A percentile compares a stretch with the other conserved stretches of the same genome.
Evolutionary conservation across 345 rosid genomes (phyloP).

Genomic region (Salix arbutifolia): DNA sequence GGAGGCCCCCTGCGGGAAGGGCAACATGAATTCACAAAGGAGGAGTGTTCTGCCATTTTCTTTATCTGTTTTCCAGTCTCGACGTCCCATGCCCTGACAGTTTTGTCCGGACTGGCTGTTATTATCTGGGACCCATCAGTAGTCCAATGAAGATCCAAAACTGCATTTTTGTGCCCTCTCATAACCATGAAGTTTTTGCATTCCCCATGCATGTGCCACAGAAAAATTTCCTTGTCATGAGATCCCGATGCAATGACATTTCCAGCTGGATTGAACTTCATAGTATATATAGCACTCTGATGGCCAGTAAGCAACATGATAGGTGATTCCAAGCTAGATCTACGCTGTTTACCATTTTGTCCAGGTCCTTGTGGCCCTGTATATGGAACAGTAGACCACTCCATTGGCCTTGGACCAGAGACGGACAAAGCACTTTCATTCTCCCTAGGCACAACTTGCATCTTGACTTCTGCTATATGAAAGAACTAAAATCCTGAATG

Average conservation of each 20-base stretch:
- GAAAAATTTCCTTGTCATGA: slow-evolving; percentile 86
- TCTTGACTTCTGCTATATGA: background rate
- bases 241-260: slow-evolving; percentile 88
- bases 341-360: slow-evolving; percentile 52
- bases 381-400: slow-evolving; percentile 67
- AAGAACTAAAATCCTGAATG: background rate
- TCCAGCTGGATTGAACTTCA: slow-evolving; percentile 92
- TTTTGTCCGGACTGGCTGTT: slow-evolving; percentile 94
- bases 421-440: slow-evolving; percentile 55
- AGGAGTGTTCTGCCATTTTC: slow-evolving; percentile 95
- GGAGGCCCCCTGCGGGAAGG: slow-evolving; percentile 89
- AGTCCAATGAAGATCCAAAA: slow-evolving; percentile 92
- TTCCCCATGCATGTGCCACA: slow-evolving; percentile 86
- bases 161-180: slow-evolving; percentile 92
- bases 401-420: slow-evolving; percentile 84
- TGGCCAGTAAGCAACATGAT: slow-evolving; percentile 89
- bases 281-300: slow-evolving; percentile 75
- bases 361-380: slow-evolving; percentile 53
- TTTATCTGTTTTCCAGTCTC: slow-evolving; percentile 91
- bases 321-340: slow-evolving; percentile 87
- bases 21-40: slow-evolving; percentile 90
- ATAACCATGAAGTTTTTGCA: slow-evolving; percentile 95
- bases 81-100: slow-evolving; percentile 88
- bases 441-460: slow-evolving; percentile 27
- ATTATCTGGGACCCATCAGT: slow-evolving; percentile 84